Conservation (phyloP, 2,329 filamentous ascomycete species). For the Aspergillus nomiae region DNA sequence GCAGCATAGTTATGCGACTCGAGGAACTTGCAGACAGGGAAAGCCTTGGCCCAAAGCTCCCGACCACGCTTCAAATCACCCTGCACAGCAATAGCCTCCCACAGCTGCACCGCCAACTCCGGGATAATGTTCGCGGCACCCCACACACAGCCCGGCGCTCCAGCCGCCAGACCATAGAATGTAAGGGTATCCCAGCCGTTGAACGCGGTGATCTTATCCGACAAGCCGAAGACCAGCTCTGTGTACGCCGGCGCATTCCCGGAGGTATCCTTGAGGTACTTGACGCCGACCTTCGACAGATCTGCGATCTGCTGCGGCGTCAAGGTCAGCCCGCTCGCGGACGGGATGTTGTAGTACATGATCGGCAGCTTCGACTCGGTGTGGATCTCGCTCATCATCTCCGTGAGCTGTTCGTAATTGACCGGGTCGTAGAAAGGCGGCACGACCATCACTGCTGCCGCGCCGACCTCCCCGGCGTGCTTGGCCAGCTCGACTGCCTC, state of each 20-base stretch:
- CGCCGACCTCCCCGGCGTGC: conserved; percentile 44
- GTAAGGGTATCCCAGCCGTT: conserved; percentile 59
- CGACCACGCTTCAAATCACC: conserved; percentile 47
- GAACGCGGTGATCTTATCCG: conserved; percentile 49
- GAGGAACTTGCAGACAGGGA: conserved; percentile 53
- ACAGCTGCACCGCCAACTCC: conserved; percentile 51
- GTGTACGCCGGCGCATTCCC: conserved; percentile 54
- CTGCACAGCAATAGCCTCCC: conserved; percentile 49
- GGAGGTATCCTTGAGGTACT: conserved; percentile 56
- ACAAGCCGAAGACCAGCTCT: conserved; percentile 50
- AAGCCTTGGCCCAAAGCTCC: conserved; percentile 53
- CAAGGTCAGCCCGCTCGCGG: conserved; percentile 48
- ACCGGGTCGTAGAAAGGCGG: conserved; percentile 54
- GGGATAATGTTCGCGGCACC: conserved; percentile 55
- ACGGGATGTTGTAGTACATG: conserved; percentile 56
- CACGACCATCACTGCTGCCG: conserved; percentile 51
- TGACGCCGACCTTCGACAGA: conserved; percentile 50
- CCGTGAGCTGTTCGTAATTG: conserved; percentile 42
- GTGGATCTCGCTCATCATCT: conserved; percentile 46
- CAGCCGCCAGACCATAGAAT: conserved; percentile 55
- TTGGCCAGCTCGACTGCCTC: conserved; percentile 45
- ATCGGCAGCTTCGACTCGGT: conserved; percentile 46
- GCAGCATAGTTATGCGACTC: conserved; percentile 52
- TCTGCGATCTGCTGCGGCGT: conserved; percentile 47
- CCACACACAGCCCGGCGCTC: conserved; percentile 54